Evolutionary conservation across 2,329 filamentous ascomycete genomes (phyloP).

Genomic region (Verticillium albo-atrum): DNA sequence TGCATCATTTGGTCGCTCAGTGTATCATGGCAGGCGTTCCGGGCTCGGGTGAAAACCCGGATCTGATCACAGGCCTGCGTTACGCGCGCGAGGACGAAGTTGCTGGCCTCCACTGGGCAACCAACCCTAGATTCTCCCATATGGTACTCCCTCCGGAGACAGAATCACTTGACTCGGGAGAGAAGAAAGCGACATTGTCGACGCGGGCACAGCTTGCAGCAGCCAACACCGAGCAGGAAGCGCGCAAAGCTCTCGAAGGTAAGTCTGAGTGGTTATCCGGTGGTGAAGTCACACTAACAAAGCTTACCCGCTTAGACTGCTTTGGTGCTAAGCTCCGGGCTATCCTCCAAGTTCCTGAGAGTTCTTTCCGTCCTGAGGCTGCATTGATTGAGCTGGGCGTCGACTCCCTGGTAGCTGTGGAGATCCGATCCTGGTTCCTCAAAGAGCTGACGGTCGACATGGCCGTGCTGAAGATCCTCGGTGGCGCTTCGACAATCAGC

Average conservation of each 20-base stretch:
- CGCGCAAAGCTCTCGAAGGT: neutral
- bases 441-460: conserved; percentile 38
- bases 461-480: conserved; percentile 39
- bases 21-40: conserved; percentile 28
- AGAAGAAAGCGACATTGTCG: neutral
- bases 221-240: neutral
- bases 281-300: no score
- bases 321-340: neutral
- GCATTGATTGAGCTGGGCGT: conserved; percentile 15
- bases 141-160: neutral
- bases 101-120: neutral
- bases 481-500: conserved; percentile 20
- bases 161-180: neutral
- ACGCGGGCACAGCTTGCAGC: neutral
- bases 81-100: neutral
- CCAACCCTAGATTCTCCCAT: neutral
- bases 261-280: neutral
- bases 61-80: conserved; percentile 17
- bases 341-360: neutral
- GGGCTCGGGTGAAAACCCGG: conserved; percentile 9
- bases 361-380: neutral
- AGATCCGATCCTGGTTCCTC: conserved; percentile 42
- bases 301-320: neutral
- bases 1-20: conserved; percentile 37
- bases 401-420: conserved; percentile 22